Base-by-base conservation (phyloP, 1,284 basidiomycete species). In the Cutaneotrichosporon daszewskae region DNA sequence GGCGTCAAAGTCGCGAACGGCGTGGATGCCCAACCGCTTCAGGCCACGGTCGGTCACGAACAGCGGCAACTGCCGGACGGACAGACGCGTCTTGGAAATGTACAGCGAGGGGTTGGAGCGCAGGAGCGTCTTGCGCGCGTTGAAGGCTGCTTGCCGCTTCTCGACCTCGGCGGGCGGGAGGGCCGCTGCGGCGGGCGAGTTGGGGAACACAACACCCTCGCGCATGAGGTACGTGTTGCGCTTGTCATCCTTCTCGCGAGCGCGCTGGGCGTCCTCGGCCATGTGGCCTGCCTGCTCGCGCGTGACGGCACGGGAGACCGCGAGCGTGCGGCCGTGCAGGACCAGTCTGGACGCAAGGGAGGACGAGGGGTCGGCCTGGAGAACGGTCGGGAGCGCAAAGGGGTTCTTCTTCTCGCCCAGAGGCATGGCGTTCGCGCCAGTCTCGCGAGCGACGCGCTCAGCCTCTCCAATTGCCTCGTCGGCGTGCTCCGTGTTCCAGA, bases 301-400 rank as follows among this genome's bases (percentile, higher is more conserved):
- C 0, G 89, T 90, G 14, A 99, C 91, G 4, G 95, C 95, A 14
- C 84, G 81, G 16, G 85, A 80, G 40, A 95, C 87, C 52, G 91
- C 87, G 17, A 99, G 78, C 1, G 92, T 91, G 20, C 95, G 80
- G 2, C 94, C 95, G 58, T 96, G 90, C 5, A 99, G 71, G 1
- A 91, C 90, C 9, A 99, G 75, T 47, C 78, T 82, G 45, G 84
- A 80, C 0, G 91, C 89, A 2, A 91, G 74, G 6, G 83, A 80
- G 0, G 90, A 84, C 0, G 89, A 91, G 0, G 94, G 92, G 72
- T 98, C 95, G n/a, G 89, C 86, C 6, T 90, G 94, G 7, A 95
- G 78, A 32, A 96, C 79, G 0, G 90, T 91, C 7, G 87, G 84
- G 20, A 89, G 71, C 5, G 79, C 80, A 68, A 91, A 92, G 2